A percentile compares a stretch with the other conserved stretches of the same genome.
Evolutionary conservation across 208 protist species (phyloP).

Genomic region (Trypanosoma cruzi): DNA sequence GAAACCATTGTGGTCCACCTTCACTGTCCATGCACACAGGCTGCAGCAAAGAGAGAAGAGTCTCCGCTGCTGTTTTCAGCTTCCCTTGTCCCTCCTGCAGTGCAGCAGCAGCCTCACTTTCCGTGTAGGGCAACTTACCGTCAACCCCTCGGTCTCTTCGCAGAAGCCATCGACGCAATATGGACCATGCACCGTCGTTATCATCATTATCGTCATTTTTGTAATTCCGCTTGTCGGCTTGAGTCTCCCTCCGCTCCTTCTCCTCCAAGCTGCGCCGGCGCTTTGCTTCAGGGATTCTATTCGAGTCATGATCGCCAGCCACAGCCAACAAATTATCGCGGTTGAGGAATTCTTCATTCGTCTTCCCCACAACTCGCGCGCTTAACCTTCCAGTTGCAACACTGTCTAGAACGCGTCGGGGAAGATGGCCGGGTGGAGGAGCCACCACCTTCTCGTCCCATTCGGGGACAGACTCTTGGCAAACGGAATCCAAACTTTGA

Average conservation of each 20-base stretch:
- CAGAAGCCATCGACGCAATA: slow-evolving; percentile 4
- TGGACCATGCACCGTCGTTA: neutral
- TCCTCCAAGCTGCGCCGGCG: neutral
- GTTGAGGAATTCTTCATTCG: neutral
- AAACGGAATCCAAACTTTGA: neutral
- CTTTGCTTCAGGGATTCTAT: neutral
- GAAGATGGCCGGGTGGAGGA: slow-evolving; percentile 15
- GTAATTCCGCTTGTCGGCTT: neutral
- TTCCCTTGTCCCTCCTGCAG: neutral
- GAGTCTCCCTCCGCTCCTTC: neutral
- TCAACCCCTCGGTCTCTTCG: neutral
- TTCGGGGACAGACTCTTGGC: neutral
- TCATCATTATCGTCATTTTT: neutral
- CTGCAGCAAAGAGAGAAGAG: slow-evolving; percentile 4
- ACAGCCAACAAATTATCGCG: neutral
- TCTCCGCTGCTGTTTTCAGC: neutral
- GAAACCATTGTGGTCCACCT: neutral
- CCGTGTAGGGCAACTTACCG: neutral
- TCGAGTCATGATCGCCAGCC: neutral
- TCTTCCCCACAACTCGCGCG: neutral
- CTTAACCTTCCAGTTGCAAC: neutral
- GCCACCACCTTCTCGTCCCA: slow-evolving; percentile 14
- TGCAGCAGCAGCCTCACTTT: neutral
- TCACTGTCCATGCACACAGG: neutral
- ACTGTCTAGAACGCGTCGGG: neutral